Conservation (phyloP, 2,329 filamentous ascomycete genomes). For the Alternaria sp. region DNA sequence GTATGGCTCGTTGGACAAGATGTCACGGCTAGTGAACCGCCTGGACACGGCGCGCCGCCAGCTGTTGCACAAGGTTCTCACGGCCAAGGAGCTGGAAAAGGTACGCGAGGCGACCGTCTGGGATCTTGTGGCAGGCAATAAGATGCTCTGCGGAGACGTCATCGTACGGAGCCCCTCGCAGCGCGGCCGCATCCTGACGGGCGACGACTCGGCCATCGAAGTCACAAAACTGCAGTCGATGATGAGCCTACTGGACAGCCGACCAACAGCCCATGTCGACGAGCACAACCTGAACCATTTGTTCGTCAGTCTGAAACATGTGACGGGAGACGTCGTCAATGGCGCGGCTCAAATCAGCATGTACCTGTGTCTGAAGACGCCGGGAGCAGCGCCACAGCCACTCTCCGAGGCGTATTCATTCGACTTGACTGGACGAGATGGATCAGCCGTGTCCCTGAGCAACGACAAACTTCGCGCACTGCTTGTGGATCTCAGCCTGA, state of each 20-base stretch:
- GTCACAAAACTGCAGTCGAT: conserved; percentile 89
- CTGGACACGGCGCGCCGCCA: conserved; percentile 86
- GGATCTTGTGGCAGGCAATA: conserved; percentile 93
- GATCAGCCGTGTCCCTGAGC: conserved; percentile 68
- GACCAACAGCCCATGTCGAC: conserved; percentile 71
- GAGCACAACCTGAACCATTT: conserved; percentile 80
- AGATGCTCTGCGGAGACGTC: conserved; percentile 89
- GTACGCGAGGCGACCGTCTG: conserved; percentile 91
- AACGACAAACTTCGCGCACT: conserved; percentile 79
- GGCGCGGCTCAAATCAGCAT: conserved; percentile 74
- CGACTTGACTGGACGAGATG: conserved; percentile 76
- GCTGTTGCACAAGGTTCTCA: conserved; percentile 92
- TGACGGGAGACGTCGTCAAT: conserved; percentile 77
- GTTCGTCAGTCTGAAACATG: conserved; percentile 81
- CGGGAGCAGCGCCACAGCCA: conserved; percentile 66
- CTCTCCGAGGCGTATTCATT: conserved; percentile 85
- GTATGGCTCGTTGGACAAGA: conserved; percentile 79
- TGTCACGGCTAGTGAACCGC: conserved; percentile 80
- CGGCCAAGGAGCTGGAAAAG: conserved; percentile 77
- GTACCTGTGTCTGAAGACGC: conserved; percentile 75
- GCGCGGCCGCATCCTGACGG: conserved; percentile 83
- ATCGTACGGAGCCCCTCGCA: conserved; percentile 90
- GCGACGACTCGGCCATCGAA: conserved; percentile 90
- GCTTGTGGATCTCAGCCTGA: conserved; percentile 82
- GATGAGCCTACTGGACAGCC: conserved; percentile 90